These are phyloP conservation scores for Neofusicoccum sp. DNA, from an alignment of 2,329 filamentous ascomycete genomes.

Conservation along the genomic window DNA sequence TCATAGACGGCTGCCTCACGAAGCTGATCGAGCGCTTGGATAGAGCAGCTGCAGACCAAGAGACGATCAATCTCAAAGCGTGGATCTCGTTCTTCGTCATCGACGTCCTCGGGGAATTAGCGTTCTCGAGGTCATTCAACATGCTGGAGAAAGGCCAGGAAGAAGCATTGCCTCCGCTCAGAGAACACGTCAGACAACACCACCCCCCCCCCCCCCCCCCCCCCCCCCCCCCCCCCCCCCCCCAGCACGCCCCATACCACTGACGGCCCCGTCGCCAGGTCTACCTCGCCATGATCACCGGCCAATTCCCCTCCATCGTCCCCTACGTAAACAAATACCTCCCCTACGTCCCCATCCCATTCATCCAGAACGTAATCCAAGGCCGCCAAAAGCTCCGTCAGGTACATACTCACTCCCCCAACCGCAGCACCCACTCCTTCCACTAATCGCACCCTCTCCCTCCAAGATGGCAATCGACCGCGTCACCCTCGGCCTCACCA, in stretches of 20 bases:
- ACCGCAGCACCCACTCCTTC: not conserved
- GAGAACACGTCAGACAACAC: not conserved
- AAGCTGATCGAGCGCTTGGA: not conserved
- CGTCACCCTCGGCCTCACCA: not conserved
- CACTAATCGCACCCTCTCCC: no score
- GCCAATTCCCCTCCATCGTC: conserved; percentile 1
- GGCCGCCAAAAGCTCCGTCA: conserved; percentile 1
- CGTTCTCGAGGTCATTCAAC: conserved; percentile 5
- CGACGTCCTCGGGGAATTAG: conserved; percentile 18
- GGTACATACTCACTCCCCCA: not conserved
- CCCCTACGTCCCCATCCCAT: not conserved
- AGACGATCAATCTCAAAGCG: conserved; percentile 8
- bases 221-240: not conserved
- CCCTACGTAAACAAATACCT: conserved; percentile 5
- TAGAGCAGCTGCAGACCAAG: not conserved
- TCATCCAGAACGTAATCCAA: not conserved
- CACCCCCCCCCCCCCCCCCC: not conserved
- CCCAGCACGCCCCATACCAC: no score
- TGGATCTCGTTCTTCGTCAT: conserved; percentile 16
- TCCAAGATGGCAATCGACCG: not conserved
- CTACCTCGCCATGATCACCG: conserved; percentile 12
- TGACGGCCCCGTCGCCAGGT: not conserved
- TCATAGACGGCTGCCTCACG: conserved; percentile 2
- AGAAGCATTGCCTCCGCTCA: conserved; percentile 1
- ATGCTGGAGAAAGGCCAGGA: conserved; percentile 1